A percentile compares a stretch with the other conserved stretches of the same genome.
Conservation (phyloP, 2,329 filamentous ascomycete genomes). For the Lasiodiplodia sp. region DNA sequence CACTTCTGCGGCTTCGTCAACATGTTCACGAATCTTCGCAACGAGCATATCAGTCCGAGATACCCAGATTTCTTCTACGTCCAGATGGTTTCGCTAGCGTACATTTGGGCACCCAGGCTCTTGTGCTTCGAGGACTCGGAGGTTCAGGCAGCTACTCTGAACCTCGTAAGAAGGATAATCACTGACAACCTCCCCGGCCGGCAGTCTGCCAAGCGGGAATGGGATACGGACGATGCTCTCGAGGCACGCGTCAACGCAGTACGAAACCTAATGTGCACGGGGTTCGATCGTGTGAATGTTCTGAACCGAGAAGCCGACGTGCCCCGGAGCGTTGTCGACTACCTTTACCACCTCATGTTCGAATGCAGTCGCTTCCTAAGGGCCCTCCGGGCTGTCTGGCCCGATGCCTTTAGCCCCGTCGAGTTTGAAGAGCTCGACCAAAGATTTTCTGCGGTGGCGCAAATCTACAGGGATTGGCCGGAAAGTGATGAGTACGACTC, state of each 20-base stretch:
- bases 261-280: neutral
- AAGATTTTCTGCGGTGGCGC: neutral
- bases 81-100: slow-evolving; percentile 34
- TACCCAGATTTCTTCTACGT: slow-evolving; percentile 38
- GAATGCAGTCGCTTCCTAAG: slow-evolving; percentile 18
- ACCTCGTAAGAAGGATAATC: slow-evolving; percentile 39
- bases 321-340: slow-evolving; percentile 3
- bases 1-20: slow-evolving; percentile 40
- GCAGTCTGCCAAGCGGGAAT: neutral
- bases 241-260: neutral
- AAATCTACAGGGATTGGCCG: slow-evolving; percentile 19
- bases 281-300: neutral
- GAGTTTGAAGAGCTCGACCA: slow-evolving; percentile 8
- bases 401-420: neutral
- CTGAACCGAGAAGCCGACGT: slow-evolving; percentile 15
- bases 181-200: slow-evolving; percentile 10
- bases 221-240: neutral
- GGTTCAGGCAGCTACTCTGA: slow-evolving; percentile 38
- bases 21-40: slow-evolving; percentile 37
- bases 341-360: slow-evolving; percentile 3
- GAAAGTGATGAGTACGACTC: slow-evolving; percentile 28
- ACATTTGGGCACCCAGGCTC: slow-evolving; percentile 36
- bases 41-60: slow-evolving; percentile 36
- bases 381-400: neutral
- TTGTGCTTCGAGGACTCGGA: slow-evolving; percentile 42